Percentiles rank a stretch among this genome's conserved stretches.
Conservation (phyloP, 306 rosid species). For the Hippophae gyantsensis region DNA sequence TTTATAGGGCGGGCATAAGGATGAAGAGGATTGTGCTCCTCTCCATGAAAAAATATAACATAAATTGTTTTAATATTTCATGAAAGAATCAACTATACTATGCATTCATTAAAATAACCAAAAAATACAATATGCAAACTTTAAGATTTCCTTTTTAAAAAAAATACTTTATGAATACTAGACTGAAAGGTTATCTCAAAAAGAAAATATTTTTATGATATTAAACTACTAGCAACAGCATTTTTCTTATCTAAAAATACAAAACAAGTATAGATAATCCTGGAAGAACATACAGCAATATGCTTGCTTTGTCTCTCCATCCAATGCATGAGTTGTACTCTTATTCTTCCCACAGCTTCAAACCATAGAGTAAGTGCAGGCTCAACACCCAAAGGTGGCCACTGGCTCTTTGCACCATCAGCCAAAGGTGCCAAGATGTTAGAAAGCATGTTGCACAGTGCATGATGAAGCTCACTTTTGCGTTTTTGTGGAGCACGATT, state of each 20-base stretch:
- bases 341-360: constrained; percentile 97
- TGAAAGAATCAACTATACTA: too few relatives aligned
- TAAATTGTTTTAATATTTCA: too few relatives aligned
- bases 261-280: neutral
- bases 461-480: constrained; percentile 96
- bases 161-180: neutral
- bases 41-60: too few relatives aligned
- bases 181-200: neutral
- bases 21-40: too few relatives aligned
- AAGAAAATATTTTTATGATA: neutral
- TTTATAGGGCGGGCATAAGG: too few relatives aligned
- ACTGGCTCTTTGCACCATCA: constrained; percentile 93
- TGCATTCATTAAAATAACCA: too few relatives aligned
- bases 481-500: constrained; percentile 93
- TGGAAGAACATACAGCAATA: constrained; percentile 55
- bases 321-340: constrained; percentile 77
- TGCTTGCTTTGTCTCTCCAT: constrained; percentile 99
- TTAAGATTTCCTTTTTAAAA: neutral
- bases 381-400: constrained; percentile 98
- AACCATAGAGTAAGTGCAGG: constrained; percentile 92
- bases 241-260: neutral
- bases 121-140: too few relatives aligned
- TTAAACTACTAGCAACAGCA: neutral
- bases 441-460: constrained; percentile 92
- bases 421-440: constrained; percentile 96